phyloP scores from a whole-genome alignment of 192 early-diverging fungal genomes.

The Kickxella alabastrina region DNA sequence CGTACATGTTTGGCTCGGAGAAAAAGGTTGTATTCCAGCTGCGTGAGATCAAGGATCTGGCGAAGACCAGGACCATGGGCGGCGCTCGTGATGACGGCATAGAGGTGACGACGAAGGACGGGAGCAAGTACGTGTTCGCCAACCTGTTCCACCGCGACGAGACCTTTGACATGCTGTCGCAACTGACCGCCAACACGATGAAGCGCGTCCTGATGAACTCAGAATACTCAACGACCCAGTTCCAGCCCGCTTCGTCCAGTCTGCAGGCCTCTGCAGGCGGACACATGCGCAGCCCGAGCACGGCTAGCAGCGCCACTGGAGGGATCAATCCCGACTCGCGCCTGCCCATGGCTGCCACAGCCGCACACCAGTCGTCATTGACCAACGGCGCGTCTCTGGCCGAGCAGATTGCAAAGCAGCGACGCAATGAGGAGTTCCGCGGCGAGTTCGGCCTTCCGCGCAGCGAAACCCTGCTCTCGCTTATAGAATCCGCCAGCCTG shows the following conservation, averaged over 20 bases:
- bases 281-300: constrained; percentile 12
- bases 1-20: constrained; percentile 88
- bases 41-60: constrained; percentile 85
- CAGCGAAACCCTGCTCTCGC: constrained; percentile 66
- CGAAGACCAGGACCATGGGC: constrained; percentile 85
- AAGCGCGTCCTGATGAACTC: constrained; percentile 81
- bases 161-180: constrained; percentile 91
- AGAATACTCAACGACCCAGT: constrained; percentile 36
- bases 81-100: constrained; percentile 88
- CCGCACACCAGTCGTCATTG: neutral
- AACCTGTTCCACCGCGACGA: constrained; percentile 97
- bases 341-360: constrained; percentile 1
- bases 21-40: constrained; percentile 88
- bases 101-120: constrained; percentile 77
- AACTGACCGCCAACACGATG: constrained; percentile 86
- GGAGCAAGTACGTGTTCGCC: constrained; percentile 78
- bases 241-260: constrained; percentile 6
- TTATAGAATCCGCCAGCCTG: constrained; percentile 52
- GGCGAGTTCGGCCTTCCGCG: constrained; percentile 72
- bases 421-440: constrained; percentile 73
- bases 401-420: constrained; percentile 67
- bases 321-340: constrained; percentile 17
- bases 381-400: constrained; percentile 29
- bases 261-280: neutral
- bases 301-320: constrained; percentile 4